Percentiles rank a stretch among this genome's conserved stretches.
Evolutionary conservation across 2,329 filamentous ascomycete genomes (phyloP).

Genomic region (Neophaeococcomyces mojaviensis): DNA sequence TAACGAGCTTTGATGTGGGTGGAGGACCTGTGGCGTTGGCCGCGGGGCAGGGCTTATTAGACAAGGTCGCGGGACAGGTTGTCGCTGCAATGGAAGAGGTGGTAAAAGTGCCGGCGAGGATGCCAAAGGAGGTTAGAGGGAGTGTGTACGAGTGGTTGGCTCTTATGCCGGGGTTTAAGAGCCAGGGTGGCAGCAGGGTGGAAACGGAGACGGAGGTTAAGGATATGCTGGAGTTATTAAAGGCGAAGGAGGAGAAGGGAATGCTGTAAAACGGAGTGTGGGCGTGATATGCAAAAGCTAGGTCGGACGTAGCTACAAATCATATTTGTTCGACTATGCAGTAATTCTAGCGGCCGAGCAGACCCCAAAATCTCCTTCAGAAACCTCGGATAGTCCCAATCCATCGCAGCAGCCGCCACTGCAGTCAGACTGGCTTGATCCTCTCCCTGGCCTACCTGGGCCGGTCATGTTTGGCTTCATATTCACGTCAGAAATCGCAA

Average conservation of each 20-base stretch:
- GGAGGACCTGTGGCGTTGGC: background rate
- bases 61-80: conserved; percentile 16
- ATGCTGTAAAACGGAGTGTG: conserved; percentile 13
- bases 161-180: conserved; percentile 22
- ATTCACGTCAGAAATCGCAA: conserved; percentile 46
- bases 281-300: too few species aligned
- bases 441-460: conserved; percentile 39
- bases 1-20: conserved; percentile 2
- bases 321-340: too few species aligned
- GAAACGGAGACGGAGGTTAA: conserved; percentile 10
- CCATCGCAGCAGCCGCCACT: conserved; percentile 36
- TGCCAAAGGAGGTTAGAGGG: conserved; percentile 20
- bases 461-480: conserved; percentile 49
- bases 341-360: conserved; percentile 17
- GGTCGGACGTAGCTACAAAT: too few species aligned
- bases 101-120: conserved; percentile 13
- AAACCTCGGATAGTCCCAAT: conserved; percentile 37
- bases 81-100: conserved; percentile 21
- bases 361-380: conserved; percentile 31
- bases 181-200: conserved; percentile 4
- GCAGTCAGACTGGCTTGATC: conserved; percentile 42
- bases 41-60: conserved; percentile 15
- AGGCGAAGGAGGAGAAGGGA: conserved; percentile 17
- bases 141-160: conserved; percentile 22
- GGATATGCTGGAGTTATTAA: conserved; percentile 13